Percentiles rank a stretch among this genome's conserved stretches.
Conservation (phyloP, 140 eudicot species). For the Senecio squalidus region DNA sequence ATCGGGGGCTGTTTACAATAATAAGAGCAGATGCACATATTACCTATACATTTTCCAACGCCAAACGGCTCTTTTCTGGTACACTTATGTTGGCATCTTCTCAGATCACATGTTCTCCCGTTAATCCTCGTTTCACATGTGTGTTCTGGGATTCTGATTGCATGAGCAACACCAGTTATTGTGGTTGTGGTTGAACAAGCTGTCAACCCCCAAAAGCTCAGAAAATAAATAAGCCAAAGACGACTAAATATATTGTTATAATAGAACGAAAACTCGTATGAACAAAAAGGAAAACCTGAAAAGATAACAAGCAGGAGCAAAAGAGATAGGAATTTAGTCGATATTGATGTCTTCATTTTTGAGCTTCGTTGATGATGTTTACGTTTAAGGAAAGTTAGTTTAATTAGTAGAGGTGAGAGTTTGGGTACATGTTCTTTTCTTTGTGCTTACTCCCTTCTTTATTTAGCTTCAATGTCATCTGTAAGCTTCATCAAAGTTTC, state of each 20-base stretch:
- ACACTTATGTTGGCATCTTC: slow-evolving; percentile 29
- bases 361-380: slow-evolving; percentile 18
- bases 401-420: slow-evolving; percentile 14
- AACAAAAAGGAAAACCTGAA: slow-evolving; percentile 25
- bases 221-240: background rate
- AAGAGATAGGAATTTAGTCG: slow-evolving; percentile 19
- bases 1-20: slow-evolving; percentile 40
- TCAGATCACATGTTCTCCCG: slow-evolving; percentile 19
- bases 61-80: slow-evolving; percentile 33
- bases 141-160: slow-evolving; percentile 43
- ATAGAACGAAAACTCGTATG: background rate
- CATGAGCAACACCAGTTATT: slow-evolving; percentile 17
- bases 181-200: slow-evolving; percentile 14
- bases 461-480: slow-evolving; percentile 22
- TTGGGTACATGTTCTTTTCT: slow-evolving; percentile 43
- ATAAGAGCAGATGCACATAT: slow-evolving; percentile 39
- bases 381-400: slow-evolving; percentile 10
- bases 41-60: slow-evolving; percentile 35
- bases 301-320: slow-evolving; percentile 26
- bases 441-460: slow-evolving; percentile 28
- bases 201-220: background rate
- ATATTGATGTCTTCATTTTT: slow-evolving; percentile 40
- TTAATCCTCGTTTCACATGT: slow-evolving; percentile 23
- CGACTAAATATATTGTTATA: background rate
- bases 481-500: slow-evolving; percentile 30